A percentile compares a stretch with the other conserved stretches of the same genome.
Conservation (phyloP, 2,329 filamentous ascomycete species). For the Microsporum ferrugineum region DNA sequence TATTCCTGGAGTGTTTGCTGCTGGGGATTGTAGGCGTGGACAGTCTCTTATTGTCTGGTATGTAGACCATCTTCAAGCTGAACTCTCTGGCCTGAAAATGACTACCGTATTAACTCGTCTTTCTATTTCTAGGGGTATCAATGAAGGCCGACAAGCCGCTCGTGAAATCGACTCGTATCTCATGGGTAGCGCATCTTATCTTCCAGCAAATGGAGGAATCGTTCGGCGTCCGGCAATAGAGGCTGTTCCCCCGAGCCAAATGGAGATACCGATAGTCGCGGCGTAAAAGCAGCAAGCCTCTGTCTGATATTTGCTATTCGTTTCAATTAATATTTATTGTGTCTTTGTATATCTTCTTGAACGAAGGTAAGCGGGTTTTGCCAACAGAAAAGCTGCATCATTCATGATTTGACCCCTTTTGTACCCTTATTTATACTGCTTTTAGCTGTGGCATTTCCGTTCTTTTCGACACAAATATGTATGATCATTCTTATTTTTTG, state of each 20-base stretch:
- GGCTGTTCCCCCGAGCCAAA: conserved; percentile 26
- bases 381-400: not conserved
- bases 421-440: not conserved
- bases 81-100: not conserved
- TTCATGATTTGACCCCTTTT: not conserved
- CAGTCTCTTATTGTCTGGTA: conserved; percentile 95
- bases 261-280: conserved; percentile 19
- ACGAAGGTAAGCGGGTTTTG: not conserved
- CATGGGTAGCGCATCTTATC: conserved; percentile 58
- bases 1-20: conserved; percentile 77
- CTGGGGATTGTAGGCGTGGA: conserved; percentile 86
- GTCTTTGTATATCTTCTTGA: not conserved
- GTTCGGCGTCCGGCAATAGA: conserved; percentile 60
- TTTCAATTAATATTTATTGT: not conserved
- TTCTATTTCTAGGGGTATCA: conserved; percentile 64
- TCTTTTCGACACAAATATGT: not conserved
- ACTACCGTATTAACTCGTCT: not conserved
- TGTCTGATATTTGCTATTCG: not conserved
- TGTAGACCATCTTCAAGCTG: conserved; percentile 27
- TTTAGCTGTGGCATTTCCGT: not conserved
- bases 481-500: not conserved
- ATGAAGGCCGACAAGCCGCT: conserved; percentile 86
- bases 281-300: conserved; percentile 15
- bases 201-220: conserved; percentile 88
- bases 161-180: conserved; percentile 86